phyloP scores from a whole-genome alignment of 441 rosid species.

The Erodium moschatum region DNA sequence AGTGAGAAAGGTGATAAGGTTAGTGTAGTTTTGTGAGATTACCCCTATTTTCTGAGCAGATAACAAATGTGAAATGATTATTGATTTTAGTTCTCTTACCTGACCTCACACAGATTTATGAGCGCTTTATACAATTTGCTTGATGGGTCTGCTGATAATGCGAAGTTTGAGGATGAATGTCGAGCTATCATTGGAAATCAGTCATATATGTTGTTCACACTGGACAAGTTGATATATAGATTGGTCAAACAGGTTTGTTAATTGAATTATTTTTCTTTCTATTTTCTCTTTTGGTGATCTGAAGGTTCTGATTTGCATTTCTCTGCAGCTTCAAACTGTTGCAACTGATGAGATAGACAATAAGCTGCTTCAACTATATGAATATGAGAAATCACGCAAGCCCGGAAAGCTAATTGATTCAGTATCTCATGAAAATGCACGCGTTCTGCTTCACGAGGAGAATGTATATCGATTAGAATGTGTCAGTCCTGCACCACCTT shows the following conservation, averaged over 20 bases:
- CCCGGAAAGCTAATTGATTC: conserved; percentile 55
- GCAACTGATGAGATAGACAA: conserved; percentile 81
- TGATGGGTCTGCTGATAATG: conserved; percentile 87
- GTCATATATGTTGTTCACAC: conserved; percentile 82
- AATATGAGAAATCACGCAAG: conserved; percentile 74
- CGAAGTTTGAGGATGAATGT: conserved; percentile 96
- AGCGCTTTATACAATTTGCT: conserved; percentile 84
- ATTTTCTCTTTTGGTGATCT: conserved; percentile 9
- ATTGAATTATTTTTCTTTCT: conserved; percentile 6
- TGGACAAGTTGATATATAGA: conserved; percentile 88
- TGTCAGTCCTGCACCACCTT: conserved; percentile 38
- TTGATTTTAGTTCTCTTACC: conserved; percentile 2
- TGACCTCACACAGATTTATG: conserved; percentile 54
- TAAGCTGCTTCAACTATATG: conserved; percentile 73
- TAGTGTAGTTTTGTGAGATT: no score
- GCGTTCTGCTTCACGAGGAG: conserved; percentile 84
- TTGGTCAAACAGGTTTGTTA: conserved; percentile 78
- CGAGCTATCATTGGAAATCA: conserved; percentile 92
- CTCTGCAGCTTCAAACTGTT: conserved; percentile 69
- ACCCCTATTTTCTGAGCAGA: background rate
- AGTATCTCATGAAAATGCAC: conserved; percentile 75
- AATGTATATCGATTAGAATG: conserved; percentile 80
- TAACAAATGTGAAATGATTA: background rate
- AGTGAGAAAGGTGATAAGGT: no score
- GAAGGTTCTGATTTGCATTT: conserved; percentile 8